Base-by-base conservation (phyloP, 495 filamentous ascomycete species). In the Emericellopsis terricola region DNA sequence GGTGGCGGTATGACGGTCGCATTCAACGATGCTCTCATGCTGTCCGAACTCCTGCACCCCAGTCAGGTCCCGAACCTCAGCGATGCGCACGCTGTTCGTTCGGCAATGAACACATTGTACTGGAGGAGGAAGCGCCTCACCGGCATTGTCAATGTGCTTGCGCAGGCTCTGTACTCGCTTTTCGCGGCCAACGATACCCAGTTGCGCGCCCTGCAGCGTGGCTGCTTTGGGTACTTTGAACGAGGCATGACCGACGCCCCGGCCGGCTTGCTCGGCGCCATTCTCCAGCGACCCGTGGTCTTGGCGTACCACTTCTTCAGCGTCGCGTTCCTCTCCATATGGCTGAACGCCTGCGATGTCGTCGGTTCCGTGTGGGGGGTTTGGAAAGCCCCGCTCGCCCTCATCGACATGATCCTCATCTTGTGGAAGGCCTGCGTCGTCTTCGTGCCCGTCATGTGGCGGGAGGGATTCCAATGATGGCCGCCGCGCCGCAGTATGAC, bases 1-100 rank as follows among this genome's bases (percentile, higher is more conserved):
- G 86, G 86, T 34, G 86, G 86, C 43, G 86, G 86, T 41, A 94
- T 94, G 86, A 94, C 86, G 0, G 86, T 94, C 0, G 86, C 81
- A 3, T 73, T 94, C 47, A 85, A 81, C 47, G 86, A 94, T 52
- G 86, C 76, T 1, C 68, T 83, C 6, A 52, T 86, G 0, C 61
- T 94, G n/a, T 56, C 70, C 9, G 64, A 74, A 1, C 53, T 93
- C 18, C 68, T 94, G 1, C 64, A 63, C 34, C 82, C 80, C 0
- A 53, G 68, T 29, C 46, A 51, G 0, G 62, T 91, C 3, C 80
- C 82, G 2, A 56, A 64, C 41, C 59, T 97, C n/a, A 66, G 60
- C 19, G 67, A 93, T 46, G 71, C 72, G 7, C 42, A 49, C 0
- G 52, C 57, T 6, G 73, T 97, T 1, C 46, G 71, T 8, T 60